Evolutionary conservation across 345 rosid species (phyloP).

Genomic region (Dipteronia sinensis): DNA sequence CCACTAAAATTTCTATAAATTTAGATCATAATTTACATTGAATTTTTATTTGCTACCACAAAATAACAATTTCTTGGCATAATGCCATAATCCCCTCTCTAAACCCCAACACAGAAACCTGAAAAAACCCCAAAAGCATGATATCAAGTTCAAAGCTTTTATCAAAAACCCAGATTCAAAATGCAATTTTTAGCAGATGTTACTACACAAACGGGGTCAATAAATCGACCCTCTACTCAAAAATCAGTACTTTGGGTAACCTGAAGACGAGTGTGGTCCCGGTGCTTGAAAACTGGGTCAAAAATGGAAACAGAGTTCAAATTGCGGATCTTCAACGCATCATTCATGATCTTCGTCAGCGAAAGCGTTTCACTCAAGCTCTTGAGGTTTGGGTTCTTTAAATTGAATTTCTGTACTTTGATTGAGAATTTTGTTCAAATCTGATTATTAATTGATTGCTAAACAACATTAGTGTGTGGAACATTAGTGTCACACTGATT

Average conservation of each 20-base stretch:
- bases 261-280: conserved; percentile 57
- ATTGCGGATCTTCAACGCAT: conserved; percentile 84
- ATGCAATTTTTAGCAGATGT: conserved; percentile 33
- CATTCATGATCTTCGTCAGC: conserved; percentile 75
- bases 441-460: neutral
- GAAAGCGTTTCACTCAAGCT: conserved; percentile 80
- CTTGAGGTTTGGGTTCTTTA: conserved; percentile 56
- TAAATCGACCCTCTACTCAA: conserved; percentile 64
- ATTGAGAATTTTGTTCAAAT: neutral
- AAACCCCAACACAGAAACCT: neutral
- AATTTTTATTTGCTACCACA: too few relatives aligned
- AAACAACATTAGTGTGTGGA: too few relatives aligned
- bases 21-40: too few relatives aligned
- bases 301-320: conserved; percentile 57
- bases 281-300: conserved; percentile 77
- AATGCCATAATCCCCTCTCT: neutral
- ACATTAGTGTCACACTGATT: neutral
- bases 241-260: conserved; percentile 77
- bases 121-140: conserved; percentile 18
- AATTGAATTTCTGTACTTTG: neutral
- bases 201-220: conserved; percentile 65
- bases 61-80: too few relatives aligned
- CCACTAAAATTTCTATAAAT: too few relatives aligned
- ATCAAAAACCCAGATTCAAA: conserved; percentile 37
- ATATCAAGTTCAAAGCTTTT: conserved; percentile 28